phyloP scores from a whole-genome alignment of 371 early-diverging fungal genomes.

The Apophysomyces ossiformis region DNA sequence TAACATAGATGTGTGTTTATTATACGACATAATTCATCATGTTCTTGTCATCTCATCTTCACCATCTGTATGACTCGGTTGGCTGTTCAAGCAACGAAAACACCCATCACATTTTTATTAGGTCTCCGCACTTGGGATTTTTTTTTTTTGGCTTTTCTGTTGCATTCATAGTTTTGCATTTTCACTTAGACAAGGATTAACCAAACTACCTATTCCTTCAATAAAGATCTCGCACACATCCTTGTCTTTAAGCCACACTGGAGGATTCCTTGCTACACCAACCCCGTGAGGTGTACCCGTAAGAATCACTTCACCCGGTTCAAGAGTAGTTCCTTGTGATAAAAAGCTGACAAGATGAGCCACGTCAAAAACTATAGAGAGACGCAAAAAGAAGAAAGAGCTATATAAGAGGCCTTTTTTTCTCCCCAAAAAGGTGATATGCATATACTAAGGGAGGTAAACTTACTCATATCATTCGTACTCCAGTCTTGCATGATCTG shows the following conservation, averaged over 20 bases:
- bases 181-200: slow-evolving; percentile 45
- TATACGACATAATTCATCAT: too few relatives aligned
- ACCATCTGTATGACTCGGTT: too few relatives aligned
- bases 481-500: slow-evolving; percentile 55
- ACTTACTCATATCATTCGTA: slow-evolving; percentile 64
- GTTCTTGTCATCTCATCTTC: too few relatives aligned
- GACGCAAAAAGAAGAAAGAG: too few relatives aligned
- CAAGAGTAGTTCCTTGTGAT: slow-evolving; percentile 62
- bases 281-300: slow-evolving; percentile 70
- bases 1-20: too few relatives aligned
- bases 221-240: slow-evolving; percentile 55
- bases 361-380: slow-evolving; percentile 26
- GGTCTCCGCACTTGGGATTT: slow-evolving; percentile 1
- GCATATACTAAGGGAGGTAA: not conserved
- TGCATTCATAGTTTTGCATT: slow-evolving; percentile 13
- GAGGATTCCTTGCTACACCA: slow-evolving; percentile 55
- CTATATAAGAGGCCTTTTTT: not conserved
- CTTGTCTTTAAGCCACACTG: slow-evolving; percentile 57
- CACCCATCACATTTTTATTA: not conserved
- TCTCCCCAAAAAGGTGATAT: not conserved
- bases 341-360: slow-evolving; percentile 46
- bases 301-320: slow-evolving; percentile 62
- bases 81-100: too few relatives aligned
- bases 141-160: slow-evolving; percentile 7
- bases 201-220: slow-evolving; percentile 59